Base-by-base conservation (phyloP, 371 early-diverging fungal genomes). In the Synchytrium microbalum region DNA sequence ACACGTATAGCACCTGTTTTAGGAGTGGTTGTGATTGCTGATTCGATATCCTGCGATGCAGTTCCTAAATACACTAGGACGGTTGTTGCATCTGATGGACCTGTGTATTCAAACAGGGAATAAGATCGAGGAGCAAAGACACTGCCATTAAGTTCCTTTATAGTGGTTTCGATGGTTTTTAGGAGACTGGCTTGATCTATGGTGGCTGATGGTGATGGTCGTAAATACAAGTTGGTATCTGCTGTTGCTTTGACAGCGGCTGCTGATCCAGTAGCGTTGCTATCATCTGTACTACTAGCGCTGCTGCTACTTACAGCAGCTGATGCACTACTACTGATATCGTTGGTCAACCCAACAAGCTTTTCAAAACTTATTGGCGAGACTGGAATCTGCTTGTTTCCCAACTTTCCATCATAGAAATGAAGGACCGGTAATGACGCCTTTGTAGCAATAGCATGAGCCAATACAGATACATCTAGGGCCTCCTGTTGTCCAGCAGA, bases 401-500 rank as follows among this genome's bases (percentile, higher is more conserved):
- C 51, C 14, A 23, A 51, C 14, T 14, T 14, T 51, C 14, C 14
- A 2, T 31, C 23, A 73, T 78, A 64, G 72, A 77, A 82, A 68
- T 88, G 85, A 61, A 88, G 70, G 64, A 88, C 79, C 51, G 87
- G 84, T 3, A 81, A 74, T 29, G 70, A 69, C 24, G 84, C 75
- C 69, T 78, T 76, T 62, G 80, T 77, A n/a, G 89, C 78, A 0
- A 81, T 81, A 13, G 80, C 76, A 29, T 84, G 77, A 16, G 89
- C 84, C 58, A 84, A 84, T 62, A 82, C 69, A 31, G 82, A 87
- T 64, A 85, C 73, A 75, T 91, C 88, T 52, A 85, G 77, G 1
- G 86, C 85, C 66, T 87, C 83, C 75, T 90, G 88, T 26, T 82
- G 79, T 59, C 82, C 76, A 38, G 81, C 71, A 31, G 90, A 90